Conservation (phyloP, 2,329 filamentous ascomycete species). For the Fusarium guadeloupense region DNA sequence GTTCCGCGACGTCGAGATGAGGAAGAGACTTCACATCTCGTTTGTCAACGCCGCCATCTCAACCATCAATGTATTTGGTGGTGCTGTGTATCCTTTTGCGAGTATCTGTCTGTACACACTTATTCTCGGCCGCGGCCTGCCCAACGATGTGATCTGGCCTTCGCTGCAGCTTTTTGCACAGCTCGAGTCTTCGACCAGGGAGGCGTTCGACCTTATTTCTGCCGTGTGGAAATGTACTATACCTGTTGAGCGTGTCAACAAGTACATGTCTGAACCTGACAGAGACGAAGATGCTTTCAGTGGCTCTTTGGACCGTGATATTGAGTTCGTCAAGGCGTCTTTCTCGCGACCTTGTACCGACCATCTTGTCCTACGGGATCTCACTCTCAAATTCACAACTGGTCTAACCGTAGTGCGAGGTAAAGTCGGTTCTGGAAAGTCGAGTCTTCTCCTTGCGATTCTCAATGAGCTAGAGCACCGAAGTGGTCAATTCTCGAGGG, state of each 20-base stretch:
- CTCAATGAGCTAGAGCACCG: constrained; percentile 74
- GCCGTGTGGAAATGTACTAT: constrained; percentile 84
- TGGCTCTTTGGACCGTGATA: constrained; percentile 48
- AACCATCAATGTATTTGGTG: constrained; percentile 76
- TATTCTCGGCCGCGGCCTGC: constrained; percentile 71
- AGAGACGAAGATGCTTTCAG: constrained; percentile 63
- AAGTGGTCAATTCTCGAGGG: constrained; percentile 58
- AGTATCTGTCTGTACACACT: constrained; percentile 85
- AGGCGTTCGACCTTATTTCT: constrained; percentile 79
- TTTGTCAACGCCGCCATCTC: constrained; percentile 60
- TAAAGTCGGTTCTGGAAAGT: constrained; percentile 69
- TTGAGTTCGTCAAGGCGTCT: constrained; percentile 70
- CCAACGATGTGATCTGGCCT: constrained; percentile 86
- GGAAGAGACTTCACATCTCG: constrained; percentile 50
- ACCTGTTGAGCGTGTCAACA: constrained; percentile 81
- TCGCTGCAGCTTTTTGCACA: constrained; percentile 83
- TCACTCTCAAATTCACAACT: constrained; percentile 57
- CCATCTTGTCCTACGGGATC: constrained; percentile 58
- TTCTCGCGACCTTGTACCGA: constrained; percentile 82
- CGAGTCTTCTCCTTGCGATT: constrained; percentile 66
- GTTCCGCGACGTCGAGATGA: constrained; percentile 50
- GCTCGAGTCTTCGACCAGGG: constrained; percentile 76
- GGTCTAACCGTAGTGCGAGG: constrained; percentile 67
- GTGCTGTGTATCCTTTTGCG: constrained; percentile 79
- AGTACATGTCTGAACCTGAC: constrained; percentile 87